Evolutionary conservation across 306 rosid species (phyloP).

Genomic region (Pterocarpus macrocarpus): DNA sequence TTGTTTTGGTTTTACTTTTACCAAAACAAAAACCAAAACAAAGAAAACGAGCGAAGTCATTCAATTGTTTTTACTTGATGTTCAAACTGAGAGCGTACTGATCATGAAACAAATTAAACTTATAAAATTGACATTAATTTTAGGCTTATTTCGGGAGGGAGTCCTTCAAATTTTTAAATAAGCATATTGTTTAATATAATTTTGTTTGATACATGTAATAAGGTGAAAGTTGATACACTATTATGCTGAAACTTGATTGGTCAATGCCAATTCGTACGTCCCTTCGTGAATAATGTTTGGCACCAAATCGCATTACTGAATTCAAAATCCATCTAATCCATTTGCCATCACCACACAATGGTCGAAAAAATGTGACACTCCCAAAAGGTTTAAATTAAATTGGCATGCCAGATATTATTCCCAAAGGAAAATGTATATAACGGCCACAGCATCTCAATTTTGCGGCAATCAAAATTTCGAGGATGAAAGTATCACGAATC

Average conservation of each 20-base stretch:
- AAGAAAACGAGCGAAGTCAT: not conserved
- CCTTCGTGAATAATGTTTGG: not conserved
- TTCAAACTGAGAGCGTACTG: not conserved
- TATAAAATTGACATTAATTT: not conserved
- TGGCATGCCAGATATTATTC: slow-evolving; percentile 45
- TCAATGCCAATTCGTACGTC: not conserved
- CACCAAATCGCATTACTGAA: not conserved
- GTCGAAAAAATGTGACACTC: slow-evolving; percentile 30
- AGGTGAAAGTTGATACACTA: not conserved
- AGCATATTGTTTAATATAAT: not conserved
- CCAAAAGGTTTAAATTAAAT: slow-evolving; percentile 35
- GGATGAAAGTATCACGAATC: slow-evolving; percentile 45
- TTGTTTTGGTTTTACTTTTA: not conserved
- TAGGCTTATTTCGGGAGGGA: not conserved
- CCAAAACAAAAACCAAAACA: not conserved
- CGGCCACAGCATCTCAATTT: slow-evolving; percentile 46
- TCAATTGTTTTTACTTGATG: not conserved
- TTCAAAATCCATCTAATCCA: slow-evolving; percentile 4
- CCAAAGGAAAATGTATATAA: slow-evolving; percentile 37
- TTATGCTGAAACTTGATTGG: not conserved
- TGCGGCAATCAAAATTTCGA: slow-evolving; percentile 44
- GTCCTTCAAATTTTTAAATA: not conserved
- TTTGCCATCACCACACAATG: not conserved
- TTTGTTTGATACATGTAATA: not conserved
- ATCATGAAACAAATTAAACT: not conserved